Percentiles rank a stretch among this genome's conserved stretches.
These are phyloP conservation scores for Punica granatum DNA, from an alignment of 345 rosid genomes.

Conservation along the genomic window DNA sequence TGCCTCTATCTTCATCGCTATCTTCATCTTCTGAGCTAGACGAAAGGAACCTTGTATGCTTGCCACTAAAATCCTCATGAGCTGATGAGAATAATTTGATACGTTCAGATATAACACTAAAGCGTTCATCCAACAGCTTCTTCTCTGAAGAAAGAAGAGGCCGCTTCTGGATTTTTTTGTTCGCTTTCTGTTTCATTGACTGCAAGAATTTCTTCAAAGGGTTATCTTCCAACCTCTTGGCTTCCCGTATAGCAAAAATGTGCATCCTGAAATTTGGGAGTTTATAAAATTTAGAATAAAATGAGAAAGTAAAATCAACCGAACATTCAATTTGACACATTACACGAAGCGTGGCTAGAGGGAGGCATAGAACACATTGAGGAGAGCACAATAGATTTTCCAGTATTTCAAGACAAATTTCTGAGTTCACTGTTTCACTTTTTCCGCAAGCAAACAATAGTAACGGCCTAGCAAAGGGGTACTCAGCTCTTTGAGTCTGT, in stretches of 20 bases:
- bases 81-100: slow-evolving; percentile 53
- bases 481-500: not conserved
- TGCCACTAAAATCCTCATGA: slow-evolving; percentile 53
- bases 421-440: not conserved
- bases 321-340: not conserved
- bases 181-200: slow-evolving; percentile 21
- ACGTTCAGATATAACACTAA: slow-evolving; percentile 51
- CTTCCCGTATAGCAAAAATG: slow-evolving; percentile 50
- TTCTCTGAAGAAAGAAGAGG: slow-evolving; percentile 26
- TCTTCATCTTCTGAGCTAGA: slow-evolving; percentile 74
- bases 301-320: not conserved
- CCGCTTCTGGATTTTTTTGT: slow-evolving; percentile 23
- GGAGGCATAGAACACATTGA: not conserved
- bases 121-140: slow-evolving; percentile 44
- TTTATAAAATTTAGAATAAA: slow-evolving; percentile 6
- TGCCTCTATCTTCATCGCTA: slow-evolving; percentile 23
- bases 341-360: not conserved
- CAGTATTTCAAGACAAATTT: not conserved
- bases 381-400: not conserved
- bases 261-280: slow-evolving; percentile 45
- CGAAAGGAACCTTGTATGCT: slow-evolving; percentile 62
- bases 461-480: not conserved
- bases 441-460: not conserved
- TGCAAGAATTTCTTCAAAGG: slow-evolving; percentile 31
- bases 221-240: slow-evolving; percentile 44